Percentiles rank a stretch among this genome's conserved stretches.
phyloP scores from a whole-genome alignment of 768 basidiomycete genomes.

The Trametes elegans region DNA sequence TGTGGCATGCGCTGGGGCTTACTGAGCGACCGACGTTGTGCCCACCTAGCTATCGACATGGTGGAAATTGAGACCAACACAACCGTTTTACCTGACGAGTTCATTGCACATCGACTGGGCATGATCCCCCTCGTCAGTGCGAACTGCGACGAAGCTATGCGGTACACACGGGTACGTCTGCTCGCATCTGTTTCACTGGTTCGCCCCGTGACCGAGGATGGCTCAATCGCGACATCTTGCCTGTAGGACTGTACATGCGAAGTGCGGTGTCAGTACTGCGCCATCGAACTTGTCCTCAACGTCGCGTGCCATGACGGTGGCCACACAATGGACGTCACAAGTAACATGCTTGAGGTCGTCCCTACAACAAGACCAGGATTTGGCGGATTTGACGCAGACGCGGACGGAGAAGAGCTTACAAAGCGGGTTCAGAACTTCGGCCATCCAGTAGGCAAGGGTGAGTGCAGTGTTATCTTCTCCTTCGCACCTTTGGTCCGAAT shows the following conservation, averaged over 20 bases:
- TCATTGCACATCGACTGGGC: conserved; percentile 93
- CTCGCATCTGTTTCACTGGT: neutral
- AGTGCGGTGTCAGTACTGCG: conserved; percentile 81
- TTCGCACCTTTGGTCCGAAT: neutral
- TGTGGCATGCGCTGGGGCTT: neutral
- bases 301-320: conserved; percentile 66
- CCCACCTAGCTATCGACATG: conserved; percentile 83
- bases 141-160: conserved; percentile 86
- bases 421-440: conserved; percentile 79
- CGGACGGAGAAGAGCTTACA: conserved; percentile 61
- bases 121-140: conserved; percentile 88
- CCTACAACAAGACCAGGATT: conserved; percentile 25
- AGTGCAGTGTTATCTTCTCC: conserved; percentile 22
- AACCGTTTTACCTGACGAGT: conserved; percentile 93
- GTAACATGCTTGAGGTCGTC: conserved; percentile 72
- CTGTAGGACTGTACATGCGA: conserved; percentile 88
- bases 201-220: neutral
- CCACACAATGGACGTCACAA: conserved; percentile 82
- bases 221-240: neutral
- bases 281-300: conserved; percentile 77
- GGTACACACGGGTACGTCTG: conserved; percentile 63
- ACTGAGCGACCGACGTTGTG: neutral
- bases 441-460: conserved; percentile 81
- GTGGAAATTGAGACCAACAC: conserved; percentile 92
- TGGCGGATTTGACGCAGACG: conserved; percentile 31